Percentiles rank a stretch among this genome's conserved stretches.
phyloP scores from a whole-genome alignment of 176 grass and related monocot species.

The Hordeum vulgare region MorexV3_pseudomolecules_assembly NC_058518.1:256708813-256709312 shows the following conservation, averaged over 20 bases:
- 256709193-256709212: slow-evolving; percentile 98
- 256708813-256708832: no score
- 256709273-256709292: slow-evolving; percentile 79
- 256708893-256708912: slow-evolving; percentile 86
- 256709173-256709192: slow-evolving; percentile 88
- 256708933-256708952: slow-evolving; percentile 93
- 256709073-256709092: slow-evolving; percentile 91
- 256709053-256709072: slow-evolving; percentile 92
- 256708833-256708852: slow-evolving; percentile 97
- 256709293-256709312: slow-evolving; percentile 93
- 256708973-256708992: slow-evolving; percentile 95
- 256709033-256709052: slow-evolving; percentile 84
- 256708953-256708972: slow-evolving; percentile 71
- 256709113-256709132: slow-evolving; percentile 93
- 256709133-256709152: slow-evolving; percentile 76
- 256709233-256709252: slow-evolving; percentile 60
- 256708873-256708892: slow-evolving; percentile 70
- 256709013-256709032: slow-evolving; percentile 88
- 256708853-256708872: slow-evolving; percentile 89
- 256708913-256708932: slow-evolving; percentile 91
- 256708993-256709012: slow-evolving; percentile 91
- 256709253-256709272: slow-evolving; percentile 90
- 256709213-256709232: slow-evolving; percentile 85
- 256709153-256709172: slow-evolving; percentile 95
- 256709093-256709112: slow-evolving; percentile 95